phyloP scores from a whole-genome alignment of 169 alveolate genomes.

The Plasmodium inui region DNA sequence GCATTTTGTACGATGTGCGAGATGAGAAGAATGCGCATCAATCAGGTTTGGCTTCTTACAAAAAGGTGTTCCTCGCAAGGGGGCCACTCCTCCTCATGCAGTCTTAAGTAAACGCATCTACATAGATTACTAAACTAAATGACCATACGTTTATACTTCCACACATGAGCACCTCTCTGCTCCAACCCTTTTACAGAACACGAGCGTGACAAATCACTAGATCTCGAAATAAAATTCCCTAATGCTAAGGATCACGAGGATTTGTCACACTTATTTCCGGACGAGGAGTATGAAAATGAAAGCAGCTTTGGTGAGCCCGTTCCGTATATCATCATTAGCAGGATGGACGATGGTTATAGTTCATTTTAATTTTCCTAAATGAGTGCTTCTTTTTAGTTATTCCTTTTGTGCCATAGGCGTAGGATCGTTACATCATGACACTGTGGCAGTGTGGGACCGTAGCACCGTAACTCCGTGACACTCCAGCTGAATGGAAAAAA shows the following conservation, averaged over 20 bases:
- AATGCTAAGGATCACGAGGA: slow-evolving; percentile 15
- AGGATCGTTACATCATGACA: not conserved
- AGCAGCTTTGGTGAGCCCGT: slow-evolving; percentile 38
- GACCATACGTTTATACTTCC: not conserved
- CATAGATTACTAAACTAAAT: not conserved
- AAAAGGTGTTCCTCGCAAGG: not conserved
- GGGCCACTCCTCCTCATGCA: not conserved
- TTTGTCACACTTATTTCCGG: slow-evolving; percentile 16
- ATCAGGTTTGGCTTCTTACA: slow-evolving; percentile 13
- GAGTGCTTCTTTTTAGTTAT: not conserved
- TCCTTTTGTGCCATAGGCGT: not conserved
- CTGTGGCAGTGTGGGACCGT: too few relatives aligned
- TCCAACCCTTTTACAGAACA: not conserved
- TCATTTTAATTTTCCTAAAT: not conserved
- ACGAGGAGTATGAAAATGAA: slow-evolving; percentile 49
- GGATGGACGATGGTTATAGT: slow-evolving; percentile 32
- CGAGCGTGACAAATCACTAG: slow-evolving; percentile 20
- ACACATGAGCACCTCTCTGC: not conserved
- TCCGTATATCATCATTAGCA: slow-evolving; percentile 49
- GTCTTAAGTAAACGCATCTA: not conserved
- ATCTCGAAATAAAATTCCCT: slow-evolving; percentile 57
- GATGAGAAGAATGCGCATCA: slow-evolving; percentile 31
- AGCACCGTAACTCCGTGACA: not conserved
- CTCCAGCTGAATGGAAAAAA: not conserved
- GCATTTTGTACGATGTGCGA: slow-evolving; percentile 41